Evolutionary conservation across 306 rosid species (phyloP).

Genomic region (Gastrolobium bilobum): DNA sequence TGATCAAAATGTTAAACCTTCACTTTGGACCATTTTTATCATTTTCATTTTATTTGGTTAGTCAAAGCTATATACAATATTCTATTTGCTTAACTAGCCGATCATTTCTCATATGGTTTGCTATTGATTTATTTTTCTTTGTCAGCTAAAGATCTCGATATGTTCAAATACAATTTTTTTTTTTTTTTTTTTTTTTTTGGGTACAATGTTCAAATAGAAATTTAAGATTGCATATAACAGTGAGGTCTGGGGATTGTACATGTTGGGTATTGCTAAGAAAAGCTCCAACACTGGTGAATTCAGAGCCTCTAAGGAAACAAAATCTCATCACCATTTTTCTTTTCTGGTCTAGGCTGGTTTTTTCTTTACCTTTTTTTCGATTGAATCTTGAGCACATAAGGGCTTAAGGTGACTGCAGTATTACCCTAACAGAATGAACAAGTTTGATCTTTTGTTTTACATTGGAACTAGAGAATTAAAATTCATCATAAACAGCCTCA

Average conservation of each 20-base stretch:
- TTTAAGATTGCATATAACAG: background rate
- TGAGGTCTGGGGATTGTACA: background rate
- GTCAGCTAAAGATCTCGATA: background rate
- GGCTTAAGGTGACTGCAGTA: slow-evolving; percentile 23
- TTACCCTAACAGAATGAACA: background rate
- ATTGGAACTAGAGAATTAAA: background rate
- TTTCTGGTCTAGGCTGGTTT: slow-evolving; percentile 3
- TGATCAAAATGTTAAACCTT: slow-evolving; percentile 32
- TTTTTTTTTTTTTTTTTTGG: too few species aligned
- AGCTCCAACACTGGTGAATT: background rate
- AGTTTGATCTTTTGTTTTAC: background rate
- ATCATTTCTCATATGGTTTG: slow-evolving; percentile 12
- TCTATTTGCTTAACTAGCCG: slow-evolving; percentile 2
- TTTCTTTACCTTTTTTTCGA: background rate
- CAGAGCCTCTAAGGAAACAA: slow-evolving; percentile 16
- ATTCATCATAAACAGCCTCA: background rate
- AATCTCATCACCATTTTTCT: background rate
- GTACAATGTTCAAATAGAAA: background rate
- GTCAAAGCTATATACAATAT: slow-evolving; percentile 11
- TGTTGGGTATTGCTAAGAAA: slow-evolving; percentile 16
- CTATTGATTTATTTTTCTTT: background rate
- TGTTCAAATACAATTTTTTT: too few species aligned
- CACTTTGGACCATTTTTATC: background rate
- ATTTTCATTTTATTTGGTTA: slow-evolving; percentile 37
- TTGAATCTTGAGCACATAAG: slow-evolving; percentile 1